phyloP scores from a whole-genome alignment of 805 yeast species.

The Komagataella pseudopastoris region DNA sequence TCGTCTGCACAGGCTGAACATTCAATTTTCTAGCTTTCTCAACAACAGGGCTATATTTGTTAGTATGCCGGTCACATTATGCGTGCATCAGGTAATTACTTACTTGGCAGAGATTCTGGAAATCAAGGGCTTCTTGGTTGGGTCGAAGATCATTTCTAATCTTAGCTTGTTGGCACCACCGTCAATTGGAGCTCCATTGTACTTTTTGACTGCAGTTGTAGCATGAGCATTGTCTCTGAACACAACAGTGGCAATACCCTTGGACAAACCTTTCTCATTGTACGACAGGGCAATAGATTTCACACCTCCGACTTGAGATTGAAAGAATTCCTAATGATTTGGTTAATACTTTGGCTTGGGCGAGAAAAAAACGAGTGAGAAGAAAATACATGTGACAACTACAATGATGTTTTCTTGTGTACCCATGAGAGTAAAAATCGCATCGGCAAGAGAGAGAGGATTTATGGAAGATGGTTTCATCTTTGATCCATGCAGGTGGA shows the following conservation, averaged over 20 bases:
- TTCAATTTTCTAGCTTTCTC: conserved; percentile 6
- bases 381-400: neutral
- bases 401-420: neutral
- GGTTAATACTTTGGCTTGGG: neutral
- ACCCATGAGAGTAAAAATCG: neutral
- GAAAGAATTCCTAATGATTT: conserved; percentile 65
- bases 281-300: conserved; percentile 56
- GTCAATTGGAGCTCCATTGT: conserved; percentile 90
- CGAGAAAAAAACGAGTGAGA: neutral
- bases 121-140: conserved; percentile 60
- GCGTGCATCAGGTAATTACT: conserved; percentile 1
- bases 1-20: conserved; percentile 6
- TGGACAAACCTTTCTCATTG: conserved; percentile 80
- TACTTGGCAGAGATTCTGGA: conserved; percentile 53
- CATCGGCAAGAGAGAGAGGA: neutral
- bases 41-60: conserved; percentile 4
- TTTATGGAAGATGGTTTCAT: neutral
- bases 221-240: conserved; percentile 66
- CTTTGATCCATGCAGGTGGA: neutral
- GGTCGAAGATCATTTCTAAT: conserved; percentile 76
- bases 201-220: conserved; percentile 62
- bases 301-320: conserved; percentile 79
- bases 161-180: conserved; percentile 68
- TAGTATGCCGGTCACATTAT: neutral
- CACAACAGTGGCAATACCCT: conserved; percentile 81